Percentiles rank a stretch among this genome's conserved stretches.
Evolutionary conservation across 2,329 filamentous ascomycete species (phyloP).

Genomic region (Xylaria sp.): DNA sequence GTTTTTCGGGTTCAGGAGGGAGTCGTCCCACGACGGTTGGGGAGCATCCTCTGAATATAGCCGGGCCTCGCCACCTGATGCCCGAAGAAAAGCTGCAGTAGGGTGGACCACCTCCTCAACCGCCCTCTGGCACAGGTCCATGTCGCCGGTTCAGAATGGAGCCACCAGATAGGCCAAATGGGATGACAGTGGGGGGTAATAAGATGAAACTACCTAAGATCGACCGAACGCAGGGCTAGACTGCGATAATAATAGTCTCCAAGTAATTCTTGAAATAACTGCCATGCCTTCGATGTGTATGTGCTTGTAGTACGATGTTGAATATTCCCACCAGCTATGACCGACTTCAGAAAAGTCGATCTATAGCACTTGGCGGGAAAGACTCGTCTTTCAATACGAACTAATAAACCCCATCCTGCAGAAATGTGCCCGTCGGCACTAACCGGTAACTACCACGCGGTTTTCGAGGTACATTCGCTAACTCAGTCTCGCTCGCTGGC

Average conservation of each 20-base stretch:
- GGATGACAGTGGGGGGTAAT: conserved; percentile 31
- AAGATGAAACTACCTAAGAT: conserved; percentile 15
- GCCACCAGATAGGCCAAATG: conserved; percentile 33
- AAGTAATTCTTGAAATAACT: conserved; percentile 12
- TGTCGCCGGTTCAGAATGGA: conserved; percentile 46
- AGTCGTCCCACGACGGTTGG: conserved; percentile 57
- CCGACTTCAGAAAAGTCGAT: conserved; percentile 8
- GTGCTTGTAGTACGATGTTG: conserved; percentile 5
- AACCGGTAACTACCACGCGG: conserved; percentile 31
- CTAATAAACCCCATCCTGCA: conserved; percentile 27
- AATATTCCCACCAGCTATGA: conserved; percentile 7
- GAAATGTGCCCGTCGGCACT: conserved; percentile 33
- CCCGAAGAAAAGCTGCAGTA: conserved; percentile 61
- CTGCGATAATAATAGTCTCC: conserved; percentile 11
- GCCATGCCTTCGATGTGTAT: background rate
- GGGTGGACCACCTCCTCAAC: conserved; percentile 69
- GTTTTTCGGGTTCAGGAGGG: conserved; percentile 69
- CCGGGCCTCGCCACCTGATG: conserved; percentile 27
- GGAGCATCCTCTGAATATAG: conserved; percentile 23
- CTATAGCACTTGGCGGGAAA: conserved; percentile 18
- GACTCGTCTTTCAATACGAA: conserved; percentile 24
- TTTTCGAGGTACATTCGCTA: conserved; percentile 32
- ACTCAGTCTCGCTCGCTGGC: conserved; percentile 22
- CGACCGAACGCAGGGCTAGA: conserved; percentile 22
- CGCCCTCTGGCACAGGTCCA: conserved; percentile 65